These are phyloP conservation scores for Kurtzmaniella quercitrusa DNA, from an alignment of 1,139 yeast species.

Conservation along the genomic window DNA sequence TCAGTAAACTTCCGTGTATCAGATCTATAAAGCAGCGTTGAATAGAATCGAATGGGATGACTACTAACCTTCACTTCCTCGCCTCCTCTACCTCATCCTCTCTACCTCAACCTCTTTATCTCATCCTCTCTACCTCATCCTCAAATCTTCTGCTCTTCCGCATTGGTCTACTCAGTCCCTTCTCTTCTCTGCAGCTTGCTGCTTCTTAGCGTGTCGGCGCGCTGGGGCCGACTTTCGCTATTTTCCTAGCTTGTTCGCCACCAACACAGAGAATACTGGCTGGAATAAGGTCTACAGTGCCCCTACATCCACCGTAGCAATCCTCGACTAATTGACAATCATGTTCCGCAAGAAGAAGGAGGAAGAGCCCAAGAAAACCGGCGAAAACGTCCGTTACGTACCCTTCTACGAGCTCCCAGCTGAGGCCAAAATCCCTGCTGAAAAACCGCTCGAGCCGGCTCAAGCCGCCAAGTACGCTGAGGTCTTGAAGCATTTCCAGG, in stretches of 20 bases:
- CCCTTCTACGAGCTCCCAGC: conserved; percentile 55
- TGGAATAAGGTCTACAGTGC: too few relatives aligned
- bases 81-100: too few relatives aligned
- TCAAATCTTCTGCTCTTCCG: too few relatives aligned
- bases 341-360: conserved; percentile 18
- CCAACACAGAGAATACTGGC: background rate
- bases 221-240: background rate
- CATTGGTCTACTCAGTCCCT: too few relatives aligned
- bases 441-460: conserved; percentile 43
- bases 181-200: conserved; percentile 1
- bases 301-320: background rate
- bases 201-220: background rate
- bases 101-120: too few relatives aligned
- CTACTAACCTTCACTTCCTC: too few relatives aligned
- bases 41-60: too few relatives aligned
- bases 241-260: background rate
- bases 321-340: background rate
- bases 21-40: too few relatives aligned
- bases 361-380: conserved; percentile 8
- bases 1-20: too few relatives aligned
- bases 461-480: conserved; percentile 55
- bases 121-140: too few relatives aligned
- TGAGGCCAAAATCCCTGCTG: conserved; percentile 48
- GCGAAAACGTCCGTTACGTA: conserved; percentile 16
- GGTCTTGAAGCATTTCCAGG: conserved; percentile 57